A percentile compares a stretch with the other conserved stretches of the same genome.
These are phyloP conservation scores for Gracilaria domingensis DNA, from an alignment of 23 red algal species.

Conservation along the genomic window DNA sequence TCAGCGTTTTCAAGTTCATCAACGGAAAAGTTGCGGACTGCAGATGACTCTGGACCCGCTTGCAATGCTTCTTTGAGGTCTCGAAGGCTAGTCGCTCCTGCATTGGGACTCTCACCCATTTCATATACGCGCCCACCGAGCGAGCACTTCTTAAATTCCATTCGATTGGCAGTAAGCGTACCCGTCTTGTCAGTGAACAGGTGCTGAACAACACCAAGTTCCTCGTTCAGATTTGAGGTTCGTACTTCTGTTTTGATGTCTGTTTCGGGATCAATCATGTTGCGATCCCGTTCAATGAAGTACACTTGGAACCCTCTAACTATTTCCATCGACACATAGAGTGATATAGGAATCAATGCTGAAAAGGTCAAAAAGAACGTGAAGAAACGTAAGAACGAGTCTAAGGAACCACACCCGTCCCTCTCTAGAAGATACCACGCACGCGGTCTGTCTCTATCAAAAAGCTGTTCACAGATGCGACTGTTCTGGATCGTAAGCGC, in stretches of 20 bases:
- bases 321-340: slow-evolving; percentile 96
- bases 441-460: slow-evolving; percentile 24
- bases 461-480: slow-evolving; percentile 35
- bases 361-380: slow-evolving; percentile 88
- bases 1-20: slow-evolving; percentile 24
- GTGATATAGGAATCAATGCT: slow-evolving; percentile 85
- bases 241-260: slow-evolving; percentile 76
- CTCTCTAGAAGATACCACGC: slow-evolving; percentile 83
- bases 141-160: slow-evolving; percentile 86
- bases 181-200: slow-evolving; percentile 97
- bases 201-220: slow-evolving; percentile 88
- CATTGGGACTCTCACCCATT: slow-evolving; percentile 21
- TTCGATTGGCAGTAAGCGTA: slow-evolving; percentile 93
- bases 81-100: slow-evolving; percentile 31
- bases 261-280: slow-evolving; percentile 57
- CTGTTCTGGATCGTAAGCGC: slow-evolving; percentile 76
- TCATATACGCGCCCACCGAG: slow-evolving; percentile 77
- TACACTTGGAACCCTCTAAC: slow-evolving; percentile 86
- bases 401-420: slow-evolving; percentile 42
- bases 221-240: slow-evolving; percentile 92
- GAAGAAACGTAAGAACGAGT: slow-evolving; percentile 73
- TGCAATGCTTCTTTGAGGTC: slow-evolving; percentile 54
- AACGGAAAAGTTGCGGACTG: slow-evolving; percentile 22
- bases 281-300: slow-evolving; percentile 84
- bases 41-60: slow-evolving; percentile 55